Evolutionary conservation across 208 protist genomes (phyloP).

Genomic region (Wallacemonas sp.): DNA sequence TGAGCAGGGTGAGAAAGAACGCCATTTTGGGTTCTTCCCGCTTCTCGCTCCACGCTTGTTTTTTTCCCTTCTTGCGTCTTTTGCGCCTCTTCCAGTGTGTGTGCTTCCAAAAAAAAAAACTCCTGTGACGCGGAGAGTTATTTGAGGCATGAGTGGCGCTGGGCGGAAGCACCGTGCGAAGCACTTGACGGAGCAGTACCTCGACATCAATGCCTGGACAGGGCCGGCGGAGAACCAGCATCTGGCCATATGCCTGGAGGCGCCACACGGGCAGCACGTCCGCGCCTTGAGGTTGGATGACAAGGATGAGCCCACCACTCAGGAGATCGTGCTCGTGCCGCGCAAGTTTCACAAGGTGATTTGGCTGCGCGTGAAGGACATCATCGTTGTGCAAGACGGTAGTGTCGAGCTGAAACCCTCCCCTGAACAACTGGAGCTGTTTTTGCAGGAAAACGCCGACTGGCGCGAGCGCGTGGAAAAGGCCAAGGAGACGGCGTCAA

Average conservation of each 20-base stretch:
- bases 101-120: slow-evolving; percentile 1
- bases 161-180: slow-evolving; percentile 84
- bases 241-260: slow-evolving; percentile 68
- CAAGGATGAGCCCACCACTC: slow-evolving; percentile 1
- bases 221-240: slow-evolving; percentile 42
- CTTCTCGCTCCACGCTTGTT: background rate
- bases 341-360: slow-evolving; percentile 90
- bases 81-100: background rate
- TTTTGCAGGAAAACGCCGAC: slow-evolving; percentile 40
- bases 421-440: slow-evolving; percentile 68
- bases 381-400: slow-evolving; percentile 67
- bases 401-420: slow-evolving; percentile 73
- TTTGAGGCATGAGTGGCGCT: slow-evolving; percentile 80
- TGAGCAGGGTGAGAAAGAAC: too few species aligned
- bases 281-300: slow-evolving; percentile 44
- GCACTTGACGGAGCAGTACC: slow-evolving; percentile 75
- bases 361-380: slow-evolving; percentile 74
- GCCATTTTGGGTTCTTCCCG: too few species aligned
- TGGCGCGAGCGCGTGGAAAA: slow-evolving; percentile 37
- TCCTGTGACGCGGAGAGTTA: too few species aligned
- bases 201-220: slow-evolving; percentile 53
- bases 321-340: slow-evolving; percentile 63
- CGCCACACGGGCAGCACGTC: slow-evolving; percentile 72
- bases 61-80: background rate
- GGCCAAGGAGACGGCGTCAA: slow-evolving; percentile 41